phyloP scores from a whole-genome alignment of 2,329 filamentous ascomycete genomes.

The Claviceps purpurea region DNA sequence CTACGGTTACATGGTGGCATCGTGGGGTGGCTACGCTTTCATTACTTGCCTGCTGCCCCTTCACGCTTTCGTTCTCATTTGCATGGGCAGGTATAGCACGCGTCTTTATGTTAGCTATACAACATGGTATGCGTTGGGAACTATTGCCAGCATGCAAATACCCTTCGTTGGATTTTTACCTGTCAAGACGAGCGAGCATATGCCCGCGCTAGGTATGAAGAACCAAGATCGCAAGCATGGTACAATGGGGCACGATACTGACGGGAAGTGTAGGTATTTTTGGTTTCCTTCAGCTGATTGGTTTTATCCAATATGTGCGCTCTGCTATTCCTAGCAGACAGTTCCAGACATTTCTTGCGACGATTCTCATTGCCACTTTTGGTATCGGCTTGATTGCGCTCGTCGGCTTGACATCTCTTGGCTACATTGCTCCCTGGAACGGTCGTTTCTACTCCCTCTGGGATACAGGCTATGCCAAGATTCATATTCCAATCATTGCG shows the following conservation, averaged over 20 bases:
- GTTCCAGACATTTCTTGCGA: constrained; percentile 79
- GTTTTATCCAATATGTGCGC: constrained; percentile 80
- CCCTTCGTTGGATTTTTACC: constrained; percentile 96
- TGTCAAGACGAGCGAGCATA: constrained; percentile 94
- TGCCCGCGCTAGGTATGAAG: constrained; percentile 73
- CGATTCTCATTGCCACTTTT: constrained; percentile 63
- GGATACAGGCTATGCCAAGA: constrained; percentile 98
- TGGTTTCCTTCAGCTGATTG: constrained; percentile 85
- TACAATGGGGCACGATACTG: constrained; percentile 9
- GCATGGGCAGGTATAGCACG: constrained; percentile 93
- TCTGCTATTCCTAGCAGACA: constrained; percentile 83
- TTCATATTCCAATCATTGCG: constrained; percentile 97
- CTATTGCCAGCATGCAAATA: constrained; percentile 96
- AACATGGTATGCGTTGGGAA: constrained; percentile 94
- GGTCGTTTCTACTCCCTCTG: constrained; percentile 98
- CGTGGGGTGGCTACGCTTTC: constrained; percentile 99
- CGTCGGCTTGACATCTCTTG: constrained; percentile 76
- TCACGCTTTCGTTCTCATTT: constrained; percentile 84
- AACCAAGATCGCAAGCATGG: constrained; percentile 13
- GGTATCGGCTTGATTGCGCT: constrained; percentile 59
- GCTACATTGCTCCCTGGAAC: constrained; percentile 92
- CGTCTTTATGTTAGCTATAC: constrained; percentile 93
- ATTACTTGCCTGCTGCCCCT: constrained; percentile 95
- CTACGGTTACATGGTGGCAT: constrained; percentile 99
- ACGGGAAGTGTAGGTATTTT: constrained; percentile 59